Conservation (phyloP, 2,329 filamentous ascomycete species). For the Colletotrichum theobromicola region DNA sequence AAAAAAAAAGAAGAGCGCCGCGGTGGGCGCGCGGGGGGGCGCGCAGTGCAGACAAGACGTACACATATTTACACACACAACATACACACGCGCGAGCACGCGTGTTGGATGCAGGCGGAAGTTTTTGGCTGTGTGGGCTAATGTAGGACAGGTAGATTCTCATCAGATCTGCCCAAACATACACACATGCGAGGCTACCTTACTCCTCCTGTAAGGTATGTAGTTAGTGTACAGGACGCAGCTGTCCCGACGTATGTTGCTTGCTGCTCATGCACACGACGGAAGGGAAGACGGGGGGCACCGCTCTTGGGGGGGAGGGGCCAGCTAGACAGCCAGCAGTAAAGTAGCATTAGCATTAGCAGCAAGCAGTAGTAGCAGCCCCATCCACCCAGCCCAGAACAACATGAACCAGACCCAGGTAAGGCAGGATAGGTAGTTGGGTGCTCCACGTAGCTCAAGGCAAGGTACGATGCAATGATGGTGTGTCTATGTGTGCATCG, state of each 20-base stretch:
- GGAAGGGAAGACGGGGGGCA: constrained; percentile 9
- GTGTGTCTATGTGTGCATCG: neutral
- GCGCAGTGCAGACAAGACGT: neutral
- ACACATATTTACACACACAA: neutral
- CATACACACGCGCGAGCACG: neutral
- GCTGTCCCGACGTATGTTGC: constrained; percentile 10
- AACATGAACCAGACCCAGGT: neutral
- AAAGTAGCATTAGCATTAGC: neutral
- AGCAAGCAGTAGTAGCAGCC: neutral
- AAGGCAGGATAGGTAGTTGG: neutral
- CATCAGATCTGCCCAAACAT: constrained; percentile 17
- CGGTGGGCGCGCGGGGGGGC: neutral
- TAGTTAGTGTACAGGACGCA: constrained; percentile 18
- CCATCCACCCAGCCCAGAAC: neutral
- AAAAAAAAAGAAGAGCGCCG: neutral
- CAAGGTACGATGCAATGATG: neutral
- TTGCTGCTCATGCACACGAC: constrained; percentile 13
- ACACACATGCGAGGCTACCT: constrained; percentile 12
- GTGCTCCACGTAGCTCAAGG: neutral
- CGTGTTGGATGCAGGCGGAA: neutral
- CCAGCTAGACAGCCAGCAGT: neutral
- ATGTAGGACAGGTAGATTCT: constrained; percentile 17
- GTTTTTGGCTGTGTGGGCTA: neutral
- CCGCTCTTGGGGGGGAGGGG: neutral
- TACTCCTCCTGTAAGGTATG: neutral